Percentiles rank a stretch among this genome's conserved stretches.
phyloP scores from a whole-genome alignment of 208 protist genomes.

The Crithidia sp. region DNA sequence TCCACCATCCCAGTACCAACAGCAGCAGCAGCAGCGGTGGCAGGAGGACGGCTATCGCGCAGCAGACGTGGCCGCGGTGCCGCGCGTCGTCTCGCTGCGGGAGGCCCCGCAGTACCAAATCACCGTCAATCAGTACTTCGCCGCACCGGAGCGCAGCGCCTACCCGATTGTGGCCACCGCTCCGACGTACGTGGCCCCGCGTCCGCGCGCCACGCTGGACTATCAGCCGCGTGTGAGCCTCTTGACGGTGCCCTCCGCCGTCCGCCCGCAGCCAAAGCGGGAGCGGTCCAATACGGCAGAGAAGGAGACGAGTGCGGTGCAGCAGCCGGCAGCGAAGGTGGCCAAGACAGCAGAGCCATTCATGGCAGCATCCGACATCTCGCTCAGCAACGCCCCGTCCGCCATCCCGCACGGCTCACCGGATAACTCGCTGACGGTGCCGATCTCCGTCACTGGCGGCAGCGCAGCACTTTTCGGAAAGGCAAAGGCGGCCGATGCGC shows the following conservation, averaged over 20 bases:
- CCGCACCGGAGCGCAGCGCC: slow-evolving; percentile 16
- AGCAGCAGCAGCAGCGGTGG: background rate
- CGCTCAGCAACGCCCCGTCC: slow-evolving; percentile 27
- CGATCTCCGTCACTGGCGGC: slow-evolving; percentile 10
- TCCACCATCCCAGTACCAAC: too few relatives aligned
- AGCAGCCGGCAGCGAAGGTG: background rate
- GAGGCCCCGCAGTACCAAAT: slow-evolving; percentile 25
- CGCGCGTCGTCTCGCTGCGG: slow-evolving; percentile 1
- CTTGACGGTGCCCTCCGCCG: slow-evolving; percentile 17
- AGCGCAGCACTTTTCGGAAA: slow-evolving; percentile 2
- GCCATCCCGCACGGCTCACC: slow-evolving; percentile 13
- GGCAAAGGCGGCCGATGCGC: slow-evolving; percentile 4
- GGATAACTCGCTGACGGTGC: slow-evolving; percentile 31
- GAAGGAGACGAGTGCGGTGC: background rate
- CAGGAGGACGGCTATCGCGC: background rate
- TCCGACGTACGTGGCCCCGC: background rate
- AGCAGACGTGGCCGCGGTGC: background rate
- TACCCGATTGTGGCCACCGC: slow-evolving; percentile 5
- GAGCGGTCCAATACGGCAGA: background rate
- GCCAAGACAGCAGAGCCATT: background rate
- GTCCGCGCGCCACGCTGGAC: background rate
- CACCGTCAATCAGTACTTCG: slow-evolving; percentile 38
- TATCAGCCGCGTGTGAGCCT: slow-evolving; percentile 15
- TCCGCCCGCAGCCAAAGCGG: background rate
- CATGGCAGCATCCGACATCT: background rate